Evolutionary conservation across 1,139 yeast genomes (phyloP).

Genomic region (Fermentozyma sake): DNA sequence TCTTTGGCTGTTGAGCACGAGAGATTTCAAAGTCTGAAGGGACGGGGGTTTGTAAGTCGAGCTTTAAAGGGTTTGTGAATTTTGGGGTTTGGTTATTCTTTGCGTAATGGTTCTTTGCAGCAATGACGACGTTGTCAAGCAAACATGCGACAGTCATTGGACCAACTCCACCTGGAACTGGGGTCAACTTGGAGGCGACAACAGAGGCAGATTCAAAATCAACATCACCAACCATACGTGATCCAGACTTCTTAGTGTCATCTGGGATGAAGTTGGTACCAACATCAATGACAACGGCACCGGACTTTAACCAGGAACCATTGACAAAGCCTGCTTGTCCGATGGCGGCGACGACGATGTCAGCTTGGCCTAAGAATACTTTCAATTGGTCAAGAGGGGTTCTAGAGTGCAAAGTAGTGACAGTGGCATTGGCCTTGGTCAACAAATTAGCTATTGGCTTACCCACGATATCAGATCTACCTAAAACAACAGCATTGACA

Average conservation of each 20-base stretch:
- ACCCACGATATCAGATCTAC: slow-evolving; percentile 96
- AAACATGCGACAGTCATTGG: slow-evolving; percentile 99
- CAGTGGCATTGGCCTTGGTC: slow-evolving; percentile 77
- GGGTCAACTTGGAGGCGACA: slow-evolving; percentile 77
- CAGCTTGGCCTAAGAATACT: slow-evolving; percentile 65
- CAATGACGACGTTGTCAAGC: slow-evolving; percentile 76
- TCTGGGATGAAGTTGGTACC: slow-evolving; percentile 91
- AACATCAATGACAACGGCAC: slow-evolving; percentile 88
- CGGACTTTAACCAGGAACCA: slow-evolving; percentile 85
- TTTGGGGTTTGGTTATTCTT: slow-evolving; percentile 45
- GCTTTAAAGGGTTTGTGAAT: slow-evolving; percentile 57
- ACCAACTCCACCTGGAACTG: slow-evolving; percentile 99
- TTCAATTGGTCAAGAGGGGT: slow-evolving; percentile 57
- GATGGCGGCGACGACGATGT: slow-evolving; percentile 87
- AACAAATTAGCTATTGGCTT: slow-evolving; percentile 84
- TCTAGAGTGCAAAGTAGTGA: slow-evolving; percentile 77
- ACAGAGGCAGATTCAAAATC: slow-evolving; percentile 66
- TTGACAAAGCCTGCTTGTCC: slow-evolving; percentile 80
- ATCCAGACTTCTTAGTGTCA: slow-evolving; percentile 72
- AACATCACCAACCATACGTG: slow-evolving; percentile 90
- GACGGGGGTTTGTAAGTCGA: slow-evolving; percentile 70
- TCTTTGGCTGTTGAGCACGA: slow-evolving; percentile 83
- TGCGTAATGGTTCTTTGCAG: slow-evolving; percentile 60
- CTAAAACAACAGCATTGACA: slow-evolving; percentile 86
- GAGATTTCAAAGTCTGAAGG: slow-evolving; percentile 95